Conservation (phyloP, 768 basidiomycete genomes). For the Suillus hirtellus region DNA sequence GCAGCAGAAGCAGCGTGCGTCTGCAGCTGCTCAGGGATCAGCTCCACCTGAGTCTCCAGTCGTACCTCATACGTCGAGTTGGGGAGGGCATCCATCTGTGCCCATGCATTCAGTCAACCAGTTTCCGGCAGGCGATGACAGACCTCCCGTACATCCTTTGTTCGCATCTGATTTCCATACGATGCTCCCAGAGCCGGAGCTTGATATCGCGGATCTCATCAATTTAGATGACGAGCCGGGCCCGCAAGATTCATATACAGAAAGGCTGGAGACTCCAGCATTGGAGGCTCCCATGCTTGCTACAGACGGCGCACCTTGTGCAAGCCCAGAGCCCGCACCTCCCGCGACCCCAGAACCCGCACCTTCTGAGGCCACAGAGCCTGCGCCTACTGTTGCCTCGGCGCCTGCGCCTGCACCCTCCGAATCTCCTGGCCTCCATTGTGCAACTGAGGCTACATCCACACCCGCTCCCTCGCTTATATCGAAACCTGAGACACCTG, state of each 20-base stretch:
- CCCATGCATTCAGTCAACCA: slow-evolving; percentile 37
- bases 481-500: slow-evolving; percentile 44
- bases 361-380: slow-evolving; percentile 27
- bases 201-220: slow-evolving; percentile 74
- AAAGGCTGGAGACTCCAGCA: slow-evolving; percentile 20
- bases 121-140: slow-evolving; percentile 27
- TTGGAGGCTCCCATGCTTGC: slow-evolving; percentile 17
- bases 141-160: slow-evolving; percentile 34
- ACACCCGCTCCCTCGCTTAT: slow-evolving; percentile 24
- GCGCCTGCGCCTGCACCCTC: slow-evolving; percentile 34
- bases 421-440: slow-evolving; percentile 42
- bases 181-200: slow-evolving; percentile 52
- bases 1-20: slow-evolving; percentile 47
- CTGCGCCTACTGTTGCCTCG: slow-evolving; percentile 8
- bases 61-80: slow-evolving; percentile 45
- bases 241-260: slow-evolving; percentile 34
- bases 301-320: slow-evolving; percentile 12
- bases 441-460: slow-evolving; percentile 22
- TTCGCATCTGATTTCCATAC: slow-evolving; percentile 43
- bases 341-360: slow-evolving; percentile 24
- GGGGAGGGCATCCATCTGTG: slow-evolving; percentile 65
- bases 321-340: slow-evolving; percentile 20
- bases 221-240: slow-evolving; percentile 68
- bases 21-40: slow-evolving; percentile 51
- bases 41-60: slow-evolving; percentile 74